phyloP scores from a whole-genome alignment of 106 monocot species.

The Dendrobium huoshanense region DNA sequence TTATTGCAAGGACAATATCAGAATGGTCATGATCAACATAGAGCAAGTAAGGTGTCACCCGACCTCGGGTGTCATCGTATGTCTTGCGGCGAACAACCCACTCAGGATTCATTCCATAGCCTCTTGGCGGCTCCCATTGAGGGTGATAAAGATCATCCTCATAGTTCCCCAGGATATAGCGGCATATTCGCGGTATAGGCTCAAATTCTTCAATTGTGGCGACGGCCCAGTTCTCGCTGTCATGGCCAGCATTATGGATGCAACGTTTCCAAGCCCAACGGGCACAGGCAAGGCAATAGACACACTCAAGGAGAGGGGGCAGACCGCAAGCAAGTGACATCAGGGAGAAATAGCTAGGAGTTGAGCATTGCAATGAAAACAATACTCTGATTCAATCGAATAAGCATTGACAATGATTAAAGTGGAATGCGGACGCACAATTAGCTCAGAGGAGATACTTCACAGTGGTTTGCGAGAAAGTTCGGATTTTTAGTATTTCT shows the following conservation, averaged over 20 bases:
- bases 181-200: slow-evolving; percentile 76
- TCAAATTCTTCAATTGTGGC: slow-evolving; percentile 66
- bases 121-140: slow-evolving; percentile 42
- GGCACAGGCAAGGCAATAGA: slow-evolving; percentile 70
- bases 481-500: neutral
- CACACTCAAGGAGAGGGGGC: slow-evolving; percentile 81
- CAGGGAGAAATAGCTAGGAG: neutral
- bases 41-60: slow-evolving; percentile 60
- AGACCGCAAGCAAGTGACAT: slow-evolving; percentile 75
- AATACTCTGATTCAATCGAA: neutral
- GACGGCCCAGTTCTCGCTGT: slow-evolving; percentile 76
- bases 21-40: slow-evolving; percentile 70
- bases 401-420: neutral
- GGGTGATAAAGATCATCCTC: slow-evolving; percentile 70
- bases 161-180: slow-evolving; percentile 61
- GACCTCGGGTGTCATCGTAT: slow-evolving; percentile 52
- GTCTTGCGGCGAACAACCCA: slow-evolving; percentile 42
- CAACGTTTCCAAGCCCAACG: slow-evolving; percentile 82
- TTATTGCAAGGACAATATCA: slow-evolving; percentile 67
- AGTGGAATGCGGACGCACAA: neutral
- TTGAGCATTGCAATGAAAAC: neutral
- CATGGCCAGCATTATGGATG: slow-evolving; percentile 62
- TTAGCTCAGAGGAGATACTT: neutral
- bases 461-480: neutral
- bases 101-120: slow-evolving; percentile 48